Conservation (phyloP, 805 yeast genomes). For the Monosporozyma servazzii region DNA sequence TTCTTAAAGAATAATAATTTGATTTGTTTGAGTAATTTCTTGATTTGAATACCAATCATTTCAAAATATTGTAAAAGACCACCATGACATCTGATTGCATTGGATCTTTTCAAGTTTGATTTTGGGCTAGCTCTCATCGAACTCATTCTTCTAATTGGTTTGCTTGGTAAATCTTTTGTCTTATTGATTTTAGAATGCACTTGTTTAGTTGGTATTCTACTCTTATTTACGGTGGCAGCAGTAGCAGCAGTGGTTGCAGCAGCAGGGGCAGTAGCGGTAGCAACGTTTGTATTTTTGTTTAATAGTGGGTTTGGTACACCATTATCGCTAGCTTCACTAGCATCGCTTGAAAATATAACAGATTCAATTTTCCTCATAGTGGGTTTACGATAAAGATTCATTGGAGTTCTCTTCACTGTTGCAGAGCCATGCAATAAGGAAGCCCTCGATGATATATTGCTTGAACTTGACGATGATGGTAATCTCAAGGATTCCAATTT, state of each 20-base stretch:
- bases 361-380: slow-evolving; percentile 11
- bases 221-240: background rate
- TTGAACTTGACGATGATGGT: slow-evolving; percentile 1
- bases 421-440: slow-evolving; percentile 8
- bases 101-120: slow-evolving; percentile 17
- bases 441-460: background rate
- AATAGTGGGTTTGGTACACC: background rate
- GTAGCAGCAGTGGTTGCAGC: background rate
- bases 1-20: slow-evolving; percentile 22
- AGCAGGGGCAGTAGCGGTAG: too few species aligned
- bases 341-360: background rate
- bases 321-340: background rate
- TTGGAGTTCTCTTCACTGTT: slow-evolving; percentile 9
- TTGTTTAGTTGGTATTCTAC: slow-evolving; percentile 2
- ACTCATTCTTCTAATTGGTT: background rate
- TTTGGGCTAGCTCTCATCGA: background rate
- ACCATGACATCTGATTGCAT: slow-evolving; percentile 33
- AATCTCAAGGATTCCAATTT: slow-evolving; percentile 2
- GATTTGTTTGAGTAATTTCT: slow-evolving; percentile 20
- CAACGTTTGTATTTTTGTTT: background rate
- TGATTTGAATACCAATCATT: slow-evolving; percentile 20
- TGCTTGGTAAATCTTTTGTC: background rate
- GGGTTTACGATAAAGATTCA: slow-evolving; percentile 10
- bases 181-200: background rate
- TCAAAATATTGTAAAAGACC: slow-evolving; percentile 31